These are phyloP conservation scores for Fragosphaeria purpurea DNA, from an alignment of 2,329 filamentous ascomycete genomes.

Conservation along the genomic window DNA sequence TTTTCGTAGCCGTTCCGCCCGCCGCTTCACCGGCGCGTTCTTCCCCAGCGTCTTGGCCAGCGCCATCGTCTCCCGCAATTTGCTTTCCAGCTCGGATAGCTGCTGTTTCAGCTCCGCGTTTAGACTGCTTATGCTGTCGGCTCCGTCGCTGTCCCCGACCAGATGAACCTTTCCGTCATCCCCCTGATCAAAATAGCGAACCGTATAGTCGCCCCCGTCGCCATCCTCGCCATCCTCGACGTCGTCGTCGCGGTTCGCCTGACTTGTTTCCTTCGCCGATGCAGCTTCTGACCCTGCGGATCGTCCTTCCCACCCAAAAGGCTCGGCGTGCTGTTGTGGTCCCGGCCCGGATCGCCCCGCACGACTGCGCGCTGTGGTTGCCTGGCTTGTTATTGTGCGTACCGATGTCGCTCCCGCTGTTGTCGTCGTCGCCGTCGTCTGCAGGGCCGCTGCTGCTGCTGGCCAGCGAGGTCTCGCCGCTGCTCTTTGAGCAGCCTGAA, in stretches of 20 bases:
- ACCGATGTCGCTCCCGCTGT: not conserved
- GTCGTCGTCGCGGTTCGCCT: no score
- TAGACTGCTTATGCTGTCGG: constrained; percentile 26
- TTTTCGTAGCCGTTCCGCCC: constrained; percentile 6
- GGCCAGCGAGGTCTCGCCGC: not conserved
- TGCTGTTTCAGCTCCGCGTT: constrained; percentile 27
- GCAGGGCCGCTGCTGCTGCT: not conserved
- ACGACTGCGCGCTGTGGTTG: not conserved
- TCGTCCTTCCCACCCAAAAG: no score
- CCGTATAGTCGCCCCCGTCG: constrained; percentile 15
- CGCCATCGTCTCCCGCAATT: constrained; percentile 17
- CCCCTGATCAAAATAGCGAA: constrained; percentile 41
- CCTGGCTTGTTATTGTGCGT: not conserved
- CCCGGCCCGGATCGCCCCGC: not conserved
- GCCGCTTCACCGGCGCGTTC: constrained; percentile 4
- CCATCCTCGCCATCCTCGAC: constrained; percentile 3
- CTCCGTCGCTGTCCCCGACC: constrained; percentile 30
- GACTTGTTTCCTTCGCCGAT: no score
- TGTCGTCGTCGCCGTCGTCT: not conserved
- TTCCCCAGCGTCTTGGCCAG: constrained; percentile 19
- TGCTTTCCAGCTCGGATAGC: constrained; percentile 25
- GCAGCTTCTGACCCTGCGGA: no score
- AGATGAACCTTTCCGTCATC: constrained; percentile 27
- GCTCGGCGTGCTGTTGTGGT: not conserved
- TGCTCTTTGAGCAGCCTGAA: constrained; percentile 2